These are phyloP conservation scores for Aegilops bicornis DNA, from an alignment of 176 grass and related monocot genomes.

Conservation along the genomic window DNA sequence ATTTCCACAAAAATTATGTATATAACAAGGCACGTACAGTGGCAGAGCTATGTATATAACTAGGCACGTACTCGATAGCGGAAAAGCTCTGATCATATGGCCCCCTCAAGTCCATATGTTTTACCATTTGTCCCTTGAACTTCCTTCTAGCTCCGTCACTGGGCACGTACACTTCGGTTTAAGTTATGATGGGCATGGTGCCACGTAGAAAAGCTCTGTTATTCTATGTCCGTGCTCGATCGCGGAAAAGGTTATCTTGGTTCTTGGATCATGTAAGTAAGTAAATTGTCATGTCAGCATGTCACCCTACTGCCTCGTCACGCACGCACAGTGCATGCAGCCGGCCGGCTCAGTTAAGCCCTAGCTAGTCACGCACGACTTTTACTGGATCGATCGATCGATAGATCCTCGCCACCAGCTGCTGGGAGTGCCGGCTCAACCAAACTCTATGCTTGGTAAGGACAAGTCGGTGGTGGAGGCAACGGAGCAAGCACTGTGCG, in stretches of 20 bases:
- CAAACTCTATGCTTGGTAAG: background rate
- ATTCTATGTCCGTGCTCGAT: background rate
- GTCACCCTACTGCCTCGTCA: background rate
- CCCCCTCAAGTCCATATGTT: too few relatives aligned
- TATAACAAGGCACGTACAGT: too few relatives aligned
- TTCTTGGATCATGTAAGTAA: background rate
- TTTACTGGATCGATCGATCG: background rate
- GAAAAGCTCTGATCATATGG: too few relatives aligned
- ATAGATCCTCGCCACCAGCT: background rate
- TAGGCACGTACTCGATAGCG: too few relatives aligned
- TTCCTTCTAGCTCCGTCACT: too few relatives aligned
- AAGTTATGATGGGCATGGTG: background rate
- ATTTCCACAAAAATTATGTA: too few relatives aligned
- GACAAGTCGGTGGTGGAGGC: background rate
- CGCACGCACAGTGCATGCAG: too few relatives aligned
- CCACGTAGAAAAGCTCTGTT: background rate
- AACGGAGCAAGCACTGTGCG: background rate
- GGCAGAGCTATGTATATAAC: too few relatives aligned
- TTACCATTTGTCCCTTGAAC: too few relatives aligned
- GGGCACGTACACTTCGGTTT: too few relatives aligned
- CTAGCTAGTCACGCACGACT: background rate
- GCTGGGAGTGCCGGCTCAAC: background rate
- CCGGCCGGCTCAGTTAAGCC: background rate
- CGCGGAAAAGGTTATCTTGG: background rate
- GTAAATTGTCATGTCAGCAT: background rate